phyloP scores from a whole-genome alignment of 441 rosid species.

The Omphalea diandra region DNA sequence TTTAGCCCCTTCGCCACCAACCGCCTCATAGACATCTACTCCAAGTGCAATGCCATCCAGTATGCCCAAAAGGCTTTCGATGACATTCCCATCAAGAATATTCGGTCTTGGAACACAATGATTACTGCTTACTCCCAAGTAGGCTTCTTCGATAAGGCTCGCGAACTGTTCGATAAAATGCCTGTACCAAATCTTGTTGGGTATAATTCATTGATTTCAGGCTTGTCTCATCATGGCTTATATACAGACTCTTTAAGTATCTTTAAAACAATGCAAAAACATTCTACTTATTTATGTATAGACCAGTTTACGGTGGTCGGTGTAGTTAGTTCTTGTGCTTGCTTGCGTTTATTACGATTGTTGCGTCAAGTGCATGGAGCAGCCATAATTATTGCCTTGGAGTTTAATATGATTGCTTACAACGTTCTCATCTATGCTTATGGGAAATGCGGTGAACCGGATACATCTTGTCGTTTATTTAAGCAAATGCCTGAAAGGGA shows the following conservation, averaged over 20 bases:
- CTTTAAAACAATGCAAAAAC: slow-evolving; percentile 31
- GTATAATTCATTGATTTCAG: slow-evolving; percentile 44
- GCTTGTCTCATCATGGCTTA: slow-evolving; percentile 38
- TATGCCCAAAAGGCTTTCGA: slow-evolving; percentile 31
- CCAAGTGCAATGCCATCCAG: slow-evolving; percentile 31
- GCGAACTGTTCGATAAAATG: slow-evolving; percentile 42
- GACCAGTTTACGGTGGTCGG: slow-evolving; percentile 37
- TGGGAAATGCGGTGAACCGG: slow-evolving; percentile 38
- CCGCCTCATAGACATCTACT: slow-evolving; percentile 36
- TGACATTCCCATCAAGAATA: slow-evolving; percentile 33
- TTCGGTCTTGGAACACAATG: slow-evolving; percentile 39
- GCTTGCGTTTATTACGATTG: slow-evolving; percentile 26
- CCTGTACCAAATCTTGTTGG: slow-evolving; percentile 38
- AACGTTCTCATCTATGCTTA: slow-evolving; percentile 45
- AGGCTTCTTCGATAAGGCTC: slow-evolving; percentile 31
- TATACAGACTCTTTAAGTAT: slow-evolving; percentile 29
- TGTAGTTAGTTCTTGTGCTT: slow-evolving; percentile 39
- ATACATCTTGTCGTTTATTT: slow-evolving; percentile 25
- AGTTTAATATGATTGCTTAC: slow-evolving; percentile 25
- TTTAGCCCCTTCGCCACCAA: slow-evolving; percentile 31
- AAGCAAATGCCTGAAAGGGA: slow-evolving; percentile 35
- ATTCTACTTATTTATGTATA: slow-evolving; percentile 16
- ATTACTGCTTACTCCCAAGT: slow-evolving; percentile 9
- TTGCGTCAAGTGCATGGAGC: slow-evolving; percentile 39
- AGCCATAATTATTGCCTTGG: slow-evolving; percentile 33